Conservation (phyloP, 176 grass and related monocot genomes). For the Tillandsia leiboldiana region DNA sequence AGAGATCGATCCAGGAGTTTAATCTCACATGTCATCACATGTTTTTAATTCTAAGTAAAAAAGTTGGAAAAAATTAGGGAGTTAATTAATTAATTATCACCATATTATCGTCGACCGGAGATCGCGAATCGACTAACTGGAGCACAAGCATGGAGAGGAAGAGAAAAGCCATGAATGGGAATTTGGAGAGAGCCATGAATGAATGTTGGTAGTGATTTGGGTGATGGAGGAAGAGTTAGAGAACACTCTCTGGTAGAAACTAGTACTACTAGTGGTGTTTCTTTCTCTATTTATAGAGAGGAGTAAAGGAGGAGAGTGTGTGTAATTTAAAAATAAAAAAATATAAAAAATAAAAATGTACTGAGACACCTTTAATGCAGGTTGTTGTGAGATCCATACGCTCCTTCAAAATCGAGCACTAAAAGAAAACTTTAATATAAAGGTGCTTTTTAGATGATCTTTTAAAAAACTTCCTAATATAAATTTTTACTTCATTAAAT, state of each 20-base stretch:
- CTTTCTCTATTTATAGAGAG: background rate
- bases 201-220: background rate
- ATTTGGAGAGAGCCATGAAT: slow-evolving; percentile 25
- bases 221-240: background rate
- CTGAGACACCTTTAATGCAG: background rate
- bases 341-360: background rate
- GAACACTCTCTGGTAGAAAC: too few relatives aligned
- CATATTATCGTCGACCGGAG: background rate
- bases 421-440: too few relatives aligned
- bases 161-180: slow-evolving; percentile 5
- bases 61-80: too few relatives aligned
- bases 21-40: too few relatives aligned
- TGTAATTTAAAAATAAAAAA: background rate
- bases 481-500: too few relatives aligned
- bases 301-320: background rate
- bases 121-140: background rate
- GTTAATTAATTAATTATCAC: background rate
- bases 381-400: too few relatives aligned
- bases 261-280: too few relatives aligned
- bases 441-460: too few relatives aligned
- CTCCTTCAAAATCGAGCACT: too few relatives aligned
- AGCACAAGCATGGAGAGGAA: slow-evolving; percentile 13
- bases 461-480: too few relatives aligned
- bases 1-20: too few relatives aligned
- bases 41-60: too few relatives aligned